phyloP scores from a whole-genome alignment of 1,284 basidiomycete genomes.

The Singerocomus rubriflavus region DNA sequence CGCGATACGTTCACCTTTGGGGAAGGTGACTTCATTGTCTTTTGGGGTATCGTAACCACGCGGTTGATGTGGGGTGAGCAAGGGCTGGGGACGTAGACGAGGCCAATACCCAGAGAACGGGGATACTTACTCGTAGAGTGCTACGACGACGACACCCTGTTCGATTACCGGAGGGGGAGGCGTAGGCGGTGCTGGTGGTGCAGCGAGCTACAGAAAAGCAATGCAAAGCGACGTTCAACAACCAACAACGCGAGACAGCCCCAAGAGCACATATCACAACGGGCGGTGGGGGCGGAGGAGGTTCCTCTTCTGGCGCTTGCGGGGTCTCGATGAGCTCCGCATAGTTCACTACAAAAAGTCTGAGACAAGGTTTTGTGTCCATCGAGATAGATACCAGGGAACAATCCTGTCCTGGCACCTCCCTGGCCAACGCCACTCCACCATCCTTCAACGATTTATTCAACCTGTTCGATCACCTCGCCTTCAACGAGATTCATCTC shows the following conservation, averaged over 20 bases:
- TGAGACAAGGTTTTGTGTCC: background rate
- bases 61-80: too few species aligned
- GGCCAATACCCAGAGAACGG: too few species aligned
- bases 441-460: constrained; percentile 84
- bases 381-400: constrained; percentile 56
- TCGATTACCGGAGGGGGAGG: constrained; percentile 40
- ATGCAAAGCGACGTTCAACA: background rate
- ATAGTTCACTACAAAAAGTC: constrained; percentile 60
- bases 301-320: constrained; percentile 37
- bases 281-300: constrained; percentile 36
- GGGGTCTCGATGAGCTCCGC: constrained; percentile 65
- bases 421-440: constrained; percentile 72
- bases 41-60: too few species aligned
- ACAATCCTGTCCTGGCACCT: constrained; percentile 67
- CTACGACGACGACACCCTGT: constrained; percentile 63
- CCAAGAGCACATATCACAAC: constrained; percentile 32
- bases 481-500: constrained; percentile 81
- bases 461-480: constrained; percentile 77
- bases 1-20: too few species aligned
- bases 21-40: too few species aligned
- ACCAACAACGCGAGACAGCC: background rate
- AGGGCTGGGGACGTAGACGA: too few species aligned
- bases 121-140: constrained; percentile 68
- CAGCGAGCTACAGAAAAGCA: constrained; percentile 39
- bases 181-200: constrained; percentile 41